These are phyloP conservation scores for Hypoxylon sp. DNA, from an alignment of 2,329 filamentous ascomycete genomes.

Conservation along the genomic window DNA sequence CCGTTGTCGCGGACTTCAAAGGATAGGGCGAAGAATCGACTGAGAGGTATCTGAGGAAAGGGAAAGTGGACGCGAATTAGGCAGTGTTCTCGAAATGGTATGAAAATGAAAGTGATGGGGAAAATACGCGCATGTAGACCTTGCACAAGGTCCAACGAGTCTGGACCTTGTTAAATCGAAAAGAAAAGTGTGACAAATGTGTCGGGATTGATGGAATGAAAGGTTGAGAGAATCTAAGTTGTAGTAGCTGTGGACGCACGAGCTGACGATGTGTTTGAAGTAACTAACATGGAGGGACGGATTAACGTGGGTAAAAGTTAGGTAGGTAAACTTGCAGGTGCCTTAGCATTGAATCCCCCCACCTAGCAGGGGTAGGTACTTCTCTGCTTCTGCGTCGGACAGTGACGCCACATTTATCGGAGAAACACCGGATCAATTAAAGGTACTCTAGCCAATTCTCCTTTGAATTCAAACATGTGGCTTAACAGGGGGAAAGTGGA, in stretches of 20 bases:
- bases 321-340: conserved; percentile 1
- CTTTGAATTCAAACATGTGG: conserved; percentile 29
- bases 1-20: neutral
- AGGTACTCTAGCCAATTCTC: conserved; percentile 1
- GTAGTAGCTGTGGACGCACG: conserved; percentile 1
- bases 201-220: conserved; percentile 10
- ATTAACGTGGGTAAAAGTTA: too few relatives aligned
- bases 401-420: too few relatives aligned
- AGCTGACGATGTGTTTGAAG: conserved; percentile 3
- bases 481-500: conserved; percentile 27
- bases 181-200: neutral
- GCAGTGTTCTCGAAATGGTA: conserved; percentile 6
- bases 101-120: neutral
- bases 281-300: too few relatives aligned
- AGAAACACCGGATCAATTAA: conserved; percentile 7
- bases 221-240: conserved; percentile 1
- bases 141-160: neutral
- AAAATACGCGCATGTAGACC: neutral
- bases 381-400: too few relatives aligned
- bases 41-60: too few relatives aligned
- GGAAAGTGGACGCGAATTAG: conserved; percentile 6
- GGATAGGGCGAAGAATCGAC: too few relatives aligned
- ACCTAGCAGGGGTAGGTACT: too few relatives aligned
- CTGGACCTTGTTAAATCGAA: neutral
- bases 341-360: conserved; percentile 8